phyloP scores from a whole-genome alignment of 2,329 filamentous ascomycete species.

The Dactylellina cionopaga region DNA sequence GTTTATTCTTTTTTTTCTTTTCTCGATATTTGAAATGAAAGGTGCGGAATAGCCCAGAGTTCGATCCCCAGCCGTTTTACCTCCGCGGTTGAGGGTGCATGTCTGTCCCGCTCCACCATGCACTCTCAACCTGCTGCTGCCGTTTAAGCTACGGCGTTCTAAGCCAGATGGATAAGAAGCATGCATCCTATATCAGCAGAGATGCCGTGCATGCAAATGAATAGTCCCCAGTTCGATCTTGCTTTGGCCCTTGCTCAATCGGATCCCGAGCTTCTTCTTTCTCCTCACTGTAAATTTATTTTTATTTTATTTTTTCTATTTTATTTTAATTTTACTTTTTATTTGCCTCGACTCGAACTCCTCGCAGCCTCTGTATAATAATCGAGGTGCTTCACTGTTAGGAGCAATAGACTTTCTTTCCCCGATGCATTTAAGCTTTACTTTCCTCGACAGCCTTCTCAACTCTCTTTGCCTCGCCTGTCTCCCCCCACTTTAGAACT shows the following conservation, averaged over 20 bases:
- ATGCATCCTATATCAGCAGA: conserved; percentile 48
- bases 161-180: conserved; percentile 37
- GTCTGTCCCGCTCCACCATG: conserved; percentile 26
- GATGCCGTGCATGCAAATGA: conserved; percentile 43
- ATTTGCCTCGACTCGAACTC: conserved; percentile 7
- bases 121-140: conserved; percentile 38
- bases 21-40: conserved; percentile 43
- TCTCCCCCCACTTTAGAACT: conserved; percentile 12
- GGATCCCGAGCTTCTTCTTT: conserved; percentile 45
- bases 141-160: conserved; percentile 9
- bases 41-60: conserved; percentile 31
- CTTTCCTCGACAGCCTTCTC: conserved; percentile 29
- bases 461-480: conserved; percentile 15
- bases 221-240: conserved; percentile 41
- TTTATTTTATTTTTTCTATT: no score
- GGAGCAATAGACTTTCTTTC: conserved; percentile 42
- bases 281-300: conserved; percentile 29
- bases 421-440: conserved; percentile 51
- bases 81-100: conserved; percentile 25
- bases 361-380: conserved; percentile 21
- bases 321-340: no score
- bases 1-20: no score
- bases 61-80: conserved; percentile 27
- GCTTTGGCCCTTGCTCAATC: conserved; percentile 45
- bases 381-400: conserved; percentile 17